Percentiles rank a stretch among this genome's conserved stretches.
These are phyloP conservation scores for Termitomyces sp. DNA, from an alignment of 768 basidiomycete species.

Conservation along the genomic window DNA sequence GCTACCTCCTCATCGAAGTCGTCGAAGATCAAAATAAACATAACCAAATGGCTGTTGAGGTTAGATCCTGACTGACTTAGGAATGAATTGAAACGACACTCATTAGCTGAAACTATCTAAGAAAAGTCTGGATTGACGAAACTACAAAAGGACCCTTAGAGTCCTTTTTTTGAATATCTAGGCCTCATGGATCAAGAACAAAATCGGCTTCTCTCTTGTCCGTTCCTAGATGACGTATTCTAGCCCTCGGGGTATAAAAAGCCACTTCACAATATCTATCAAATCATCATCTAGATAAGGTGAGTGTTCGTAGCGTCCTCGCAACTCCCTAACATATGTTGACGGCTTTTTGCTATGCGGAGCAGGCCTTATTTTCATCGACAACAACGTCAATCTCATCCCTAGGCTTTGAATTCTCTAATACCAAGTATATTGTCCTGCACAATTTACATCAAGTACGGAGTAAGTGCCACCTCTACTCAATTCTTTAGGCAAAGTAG, in stretches of 20 bases:
- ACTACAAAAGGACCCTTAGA: too few species aligned
- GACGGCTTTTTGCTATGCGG: slow-evolving; percentile 23
- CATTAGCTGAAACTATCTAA: too few species aligned
- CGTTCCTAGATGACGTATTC: too few species aligned
- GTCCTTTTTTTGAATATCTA: too few species aligned
- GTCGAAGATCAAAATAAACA: too few species aligned
- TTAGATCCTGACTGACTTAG: too few species aligned
- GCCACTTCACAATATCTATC: slow-evolving; percentile 14
- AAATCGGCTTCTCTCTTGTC: too few species aligned
- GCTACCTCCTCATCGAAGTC: background rate
- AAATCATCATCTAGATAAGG: slow-evolving; percentile 81
- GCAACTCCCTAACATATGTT: slow-evolving; percentile 7
- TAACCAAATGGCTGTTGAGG: too few species aligned
- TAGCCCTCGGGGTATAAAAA: too few species aligned
- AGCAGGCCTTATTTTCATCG: slow-evolving; percentile 80
- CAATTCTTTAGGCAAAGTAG: slow-evolving; percentile 30
- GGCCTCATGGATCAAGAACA: too few species aligned
- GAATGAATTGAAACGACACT: too few species aligned
- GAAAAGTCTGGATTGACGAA: too few species aligned
- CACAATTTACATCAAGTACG: slow-evolving; percentile 57
- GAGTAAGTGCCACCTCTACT: slow-evolving; percentile 64
- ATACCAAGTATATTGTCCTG: slow-evolving; percentile 26
- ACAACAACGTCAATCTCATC: slow-evolving; percentile 31
- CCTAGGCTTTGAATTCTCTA: slow-evolving; percentile 9
- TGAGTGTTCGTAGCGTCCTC: slow-evolving; percentile 24